phyloP scores from a whole-genome alignment of 164 flowering plant genomes.

The Magnolia sinica region DNA sequence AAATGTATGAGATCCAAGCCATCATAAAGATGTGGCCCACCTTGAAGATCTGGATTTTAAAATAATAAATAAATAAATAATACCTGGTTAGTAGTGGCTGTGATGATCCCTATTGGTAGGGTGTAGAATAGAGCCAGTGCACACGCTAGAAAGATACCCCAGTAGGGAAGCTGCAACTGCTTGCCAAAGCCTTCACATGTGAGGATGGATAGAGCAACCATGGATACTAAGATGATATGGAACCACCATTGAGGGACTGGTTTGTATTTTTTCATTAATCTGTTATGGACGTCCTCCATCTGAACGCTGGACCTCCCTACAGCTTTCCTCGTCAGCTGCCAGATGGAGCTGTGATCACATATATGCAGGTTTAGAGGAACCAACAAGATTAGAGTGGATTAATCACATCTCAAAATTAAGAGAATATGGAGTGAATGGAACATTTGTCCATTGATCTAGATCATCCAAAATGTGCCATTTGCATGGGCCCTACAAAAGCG shows the following conservation, averaged over 20 bases:
- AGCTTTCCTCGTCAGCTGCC: not conserved
- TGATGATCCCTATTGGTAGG: constrained; percentile 66
- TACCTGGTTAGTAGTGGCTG: constrained; percentile 64
- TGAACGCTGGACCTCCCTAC: not conserved
- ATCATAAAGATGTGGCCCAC: no score
- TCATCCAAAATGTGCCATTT: no score
- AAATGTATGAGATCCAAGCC: no score
- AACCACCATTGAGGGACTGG: constrained; percentile 90
- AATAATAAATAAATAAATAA: no score
- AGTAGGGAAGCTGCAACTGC: constrained; percentile 82
- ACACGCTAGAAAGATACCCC: constrained; percentile 80
- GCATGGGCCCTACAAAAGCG: no score
- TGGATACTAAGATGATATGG: constrained; percentile 21
- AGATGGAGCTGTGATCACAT: not conserved
- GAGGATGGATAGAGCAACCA: constrained; percentile 43
- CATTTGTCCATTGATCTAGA: no score
- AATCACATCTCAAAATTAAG: not conserved
- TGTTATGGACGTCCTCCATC: constrained; percentile 35
- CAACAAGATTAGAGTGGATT: not conserved
- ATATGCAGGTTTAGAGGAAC: not conserved
- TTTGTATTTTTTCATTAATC: constrained; percentile 69
- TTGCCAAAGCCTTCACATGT: constrained; percentile 55
- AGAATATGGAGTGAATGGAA: not conserved
- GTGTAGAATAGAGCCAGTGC: constrained; percentile 38
- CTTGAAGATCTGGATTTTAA: no score